Conservation (phyloP, 1,284 basidiomycete genomes). For the Wolfiporia cocos region DNA sequence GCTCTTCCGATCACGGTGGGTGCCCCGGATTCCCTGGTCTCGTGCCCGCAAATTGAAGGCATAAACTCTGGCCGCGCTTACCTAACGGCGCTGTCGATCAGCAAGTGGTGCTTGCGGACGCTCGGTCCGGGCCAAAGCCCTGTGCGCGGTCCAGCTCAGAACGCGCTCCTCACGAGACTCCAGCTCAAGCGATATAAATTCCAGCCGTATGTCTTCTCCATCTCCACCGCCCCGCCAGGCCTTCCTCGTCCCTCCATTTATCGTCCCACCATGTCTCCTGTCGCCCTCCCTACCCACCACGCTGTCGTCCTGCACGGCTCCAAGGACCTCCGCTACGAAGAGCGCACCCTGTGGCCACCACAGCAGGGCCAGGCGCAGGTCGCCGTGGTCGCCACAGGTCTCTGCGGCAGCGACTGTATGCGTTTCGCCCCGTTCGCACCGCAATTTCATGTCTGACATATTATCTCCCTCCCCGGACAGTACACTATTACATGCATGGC, state of each 20-base stretch:
- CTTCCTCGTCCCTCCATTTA: constrained; percentile 9
- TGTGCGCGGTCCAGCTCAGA: constrained; percentile 13
- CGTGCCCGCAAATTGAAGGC: neutral
- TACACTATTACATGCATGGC: constrained; percentile 87
- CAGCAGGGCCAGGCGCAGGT: constrained; percentile 66
- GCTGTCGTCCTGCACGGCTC: constrained; percentile 70
- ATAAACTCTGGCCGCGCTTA: constrained; percentile 4
- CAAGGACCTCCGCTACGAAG: constrained; percentile 67
- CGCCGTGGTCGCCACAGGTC: constrained; percentile 75
- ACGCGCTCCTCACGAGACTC: constrained; percentile 21
- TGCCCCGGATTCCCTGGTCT: too few relatives aligned
- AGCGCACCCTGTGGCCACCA: constrained; percentile 64
- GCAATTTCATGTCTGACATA: constrained; percentile 12
- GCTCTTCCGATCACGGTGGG: too few relatives aligned
- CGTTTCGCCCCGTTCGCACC: constrained; percentile 14
- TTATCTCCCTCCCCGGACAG: constrained; percentile 31
- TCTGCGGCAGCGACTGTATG: constrained; percentile 89
- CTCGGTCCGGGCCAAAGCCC: constrained; percentile 17
- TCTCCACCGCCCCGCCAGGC: constrained; percentile 15
- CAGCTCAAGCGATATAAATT: constrained; percentile 19
- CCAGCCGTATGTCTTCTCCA: constrained; percentile 9
- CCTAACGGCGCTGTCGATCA: constrained; percentile 14
- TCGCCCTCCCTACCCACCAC: constrained; percentile 45
- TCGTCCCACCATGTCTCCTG: constrained; percentile 45
- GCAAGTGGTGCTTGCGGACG: constrained; percentile 7